Evolutionary conservation across 148 eudicot species (phyloP), one percentile per base, ranked within the genome.

Genomic region (Mesembryanthemum crystallinum): DNA sequence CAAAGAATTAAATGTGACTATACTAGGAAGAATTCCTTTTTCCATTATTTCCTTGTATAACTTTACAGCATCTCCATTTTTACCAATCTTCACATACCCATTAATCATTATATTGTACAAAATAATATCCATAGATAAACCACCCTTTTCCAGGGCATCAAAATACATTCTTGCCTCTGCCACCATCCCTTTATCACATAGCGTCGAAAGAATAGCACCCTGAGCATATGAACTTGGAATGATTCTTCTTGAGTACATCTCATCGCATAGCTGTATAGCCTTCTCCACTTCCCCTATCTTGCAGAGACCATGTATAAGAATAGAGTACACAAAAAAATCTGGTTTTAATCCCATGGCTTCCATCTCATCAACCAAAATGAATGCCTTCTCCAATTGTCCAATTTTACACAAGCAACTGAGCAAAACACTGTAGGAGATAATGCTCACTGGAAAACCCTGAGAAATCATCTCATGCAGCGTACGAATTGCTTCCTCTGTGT

Each of bases 81-180:
- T 65, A 71, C 90, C 90, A 67, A 81, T 77, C 85, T 91, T 91
- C 65, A 88, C 91, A 71, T 88, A 94, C 72, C 81, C 78, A 80
- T 91, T 59, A 24, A 94, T 94, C 94, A 94, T 87, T 64, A 91
- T 86, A 85, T 94, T 94, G 62, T 87, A 87, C 87, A 93, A 78
- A 66, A 85, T 76, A 42, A 88, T 80, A 82, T 87, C 83, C 42
- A 78, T 37, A 35, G 80, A 55, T n/a, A 81, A 64, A 75, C 79
- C 86, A 66, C 73, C 70, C 75, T 76, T 64, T 69, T 82, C 71
- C 65, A 91, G 58, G 63, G 77, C 72, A 83, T 90, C 91, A 83
- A 91, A 90, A 64, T 86, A 83, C 73, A 71, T 59, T 76, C 80
- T 88, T 72, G 95, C 92, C 70, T 90, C 90, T 58, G 70, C 72